These are phyloP conservation scores for Cytospora mali DNA, from an alignment of 2,329 filamentous ascomycete genomes.

Conservation along the genomic window DNA sequence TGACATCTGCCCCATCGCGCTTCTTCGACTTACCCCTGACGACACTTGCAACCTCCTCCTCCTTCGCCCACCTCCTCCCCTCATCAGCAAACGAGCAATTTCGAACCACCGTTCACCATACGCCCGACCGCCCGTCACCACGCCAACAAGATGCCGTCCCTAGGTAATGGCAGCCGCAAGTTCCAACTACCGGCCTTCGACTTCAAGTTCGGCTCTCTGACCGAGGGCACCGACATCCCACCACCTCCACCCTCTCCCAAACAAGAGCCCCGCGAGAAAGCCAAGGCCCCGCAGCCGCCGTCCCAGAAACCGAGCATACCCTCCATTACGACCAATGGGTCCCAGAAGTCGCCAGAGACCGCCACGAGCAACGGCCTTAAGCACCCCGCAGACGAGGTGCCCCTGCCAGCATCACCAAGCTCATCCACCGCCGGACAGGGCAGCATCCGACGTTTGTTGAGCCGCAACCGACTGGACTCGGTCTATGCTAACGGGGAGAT, in stretches of 20 bases:
- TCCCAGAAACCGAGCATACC: conserved; percentile 28
- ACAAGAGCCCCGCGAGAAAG: conserved; percentile 47
- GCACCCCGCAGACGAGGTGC: conserved; percentile 52
- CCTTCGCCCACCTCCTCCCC: conserved; percentile 8
- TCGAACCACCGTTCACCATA: conserved; percentile 1
- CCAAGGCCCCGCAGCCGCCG: conserved; percentile 38
- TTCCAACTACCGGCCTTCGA: conserved; percentile 63
- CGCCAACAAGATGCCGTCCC: conserved; percentile 34
- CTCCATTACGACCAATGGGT: conserved; percentile 44
- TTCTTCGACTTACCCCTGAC: conserved; percentile 22
- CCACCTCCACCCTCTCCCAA: conserved; percentile 59
- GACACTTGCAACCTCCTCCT: conserved; percentile 17
- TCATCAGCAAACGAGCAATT: conserved; percentile 7
- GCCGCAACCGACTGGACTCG: conserved; percentile 57
- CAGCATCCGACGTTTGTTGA: conserved; percentile 61
- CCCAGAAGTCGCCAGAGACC: conserved; percentile 33
- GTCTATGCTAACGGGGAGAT: conserved; percentile 54
- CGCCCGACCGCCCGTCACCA: conserved; percentile 6
- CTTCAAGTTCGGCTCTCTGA: conserved; percentile 61
- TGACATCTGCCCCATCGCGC: conserved; percentile 13
- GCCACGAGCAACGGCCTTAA: conserved; percentile 46
- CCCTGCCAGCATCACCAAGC: conserved; percentile 48
- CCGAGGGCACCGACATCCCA: conserved; percentile 63
- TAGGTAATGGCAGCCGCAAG: conserved; percentile 31
- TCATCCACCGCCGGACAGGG: conserved; percentile 54